Conservation (phyloP, 2,329 filamentous ascomycete species). For the Dothistroma septosporum region DNA sequence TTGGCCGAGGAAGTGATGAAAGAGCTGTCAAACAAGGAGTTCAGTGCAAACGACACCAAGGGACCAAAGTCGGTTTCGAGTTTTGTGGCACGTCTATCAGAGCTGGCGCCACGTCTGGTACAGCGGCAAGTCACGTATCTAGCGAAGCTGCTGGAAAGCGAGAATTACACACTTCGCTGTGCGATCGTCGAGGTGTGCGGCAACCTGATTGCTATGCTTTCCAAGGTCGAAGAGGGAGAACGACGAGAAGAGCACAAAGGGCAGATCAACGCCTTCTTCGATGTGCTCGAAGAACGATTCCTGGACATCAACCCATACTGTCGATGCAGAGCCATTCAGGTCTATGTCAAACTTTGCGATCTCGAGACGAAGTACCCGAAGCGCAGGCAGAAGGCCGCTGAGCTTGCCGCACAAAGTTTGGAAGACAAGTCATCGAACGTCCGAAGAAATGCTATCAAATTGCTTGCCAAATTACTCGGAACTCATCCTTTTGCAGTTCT, state of each 20-base stretch:
- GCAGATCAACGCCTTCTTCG: constrained; percentile 94
- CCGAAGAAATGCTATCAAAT: constrained; percentile 87
- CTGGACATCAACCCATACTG: constrained; percentile 96
- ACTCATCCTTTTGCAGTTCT: constrained; percentile 92
- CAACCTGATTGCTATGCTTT: constrained; percentile 87
- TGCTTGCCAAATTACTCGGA: constrained; percentile 80
- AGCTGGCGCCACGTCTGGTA: constrained; percentile 82
- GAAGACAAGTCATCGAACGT: constrained; percentile 99
- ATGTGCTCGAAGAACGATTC: constrained; percentile 93
- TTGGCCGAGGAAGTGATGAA: constrained; percentile 88
- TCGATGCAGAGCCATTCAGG: constrained; percentile 84
- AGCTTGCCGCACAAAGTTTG: constrained; percentile 80
- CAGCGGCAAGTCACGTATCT: constrained; percentile 97
- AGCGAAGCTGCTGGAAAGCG: constrained; percentile 91
- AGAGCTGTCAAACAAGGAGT: constrained; percentile 95
- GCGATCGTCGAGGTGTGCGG: constrained; percentile 95
- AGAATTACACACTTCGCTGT: constrained; percentile 92
- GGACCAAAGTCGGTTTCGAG: constrained; percentile 94
- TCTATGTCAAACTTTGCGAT: constrained; percentile 86
- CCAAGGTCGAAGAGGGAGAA: constrained; percentile 73
- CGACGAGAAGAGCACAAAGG: constrained; percentile 88
- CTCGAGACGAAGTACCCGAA: constrained; percentile 96
- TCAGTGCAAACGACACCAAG: constrained; percentile 91
- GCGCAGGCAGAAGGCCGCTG: constrained; percentile 78
- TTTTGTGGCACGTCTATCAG: constrained; percentile 89